phyloP scores from a whole-genome alignment of 2,329 filamentous ascomycete species.

The Cladorrhinum sp. region DNA sequence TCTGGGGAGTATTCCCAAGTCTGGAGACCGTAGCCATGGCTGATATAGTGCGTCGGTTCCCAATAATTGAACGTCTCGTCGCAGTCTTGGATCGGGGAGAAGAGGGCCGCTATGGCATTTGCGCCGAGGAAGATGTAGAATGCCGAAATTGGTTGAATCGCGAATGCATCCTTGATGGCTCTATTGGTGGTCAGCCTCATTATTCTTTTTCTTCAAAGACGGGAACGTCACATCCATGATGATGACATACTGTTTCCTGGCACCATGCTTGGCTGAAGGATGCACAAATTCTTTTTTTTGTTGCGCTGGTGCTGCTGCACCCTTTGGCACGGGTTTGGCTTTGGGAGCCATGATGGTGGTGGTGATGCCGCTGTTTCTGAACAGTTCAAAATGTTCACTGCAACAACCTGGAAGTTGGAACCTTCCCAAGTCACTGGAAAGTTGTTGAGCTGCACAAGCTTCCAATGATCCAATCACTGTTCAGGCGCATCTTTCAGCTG shows the following conservation, averaged over 20 bases:
- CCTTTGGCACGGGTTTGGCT: conserved; percentile 31
- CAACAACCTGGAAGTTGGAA: neutral
- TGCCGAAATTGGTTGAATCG: conserved; percentile 67
- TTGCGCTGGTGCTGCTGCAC: conserved; percentile 12
- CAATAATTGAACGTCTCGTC: conserved; percentile 99
- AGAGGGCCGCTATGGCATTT: conserved; percentile 72
- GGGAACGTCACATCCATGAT: neutral
- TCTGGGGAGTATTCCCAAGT: conserved; percentile 99
- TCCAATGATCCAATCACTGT: neutral
- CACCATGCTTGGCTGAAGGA: conserved; percentile 47
- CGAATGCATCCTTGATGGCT: conserved; percentile 51
- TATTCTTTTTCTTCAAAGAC: no score
- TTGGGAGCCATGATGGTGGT: conserved; percentile 22
- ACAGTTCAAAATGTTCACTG: neutral
- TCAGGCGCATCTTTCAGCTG: neutral
- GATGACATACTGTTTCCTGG: conserved; percentile 47
- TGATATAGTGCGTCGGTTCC: conserved; percentile 93
- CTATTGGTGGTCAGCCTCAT: conserved; percentile 29
- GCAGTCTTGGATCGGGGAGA: conserved; percentile 92
- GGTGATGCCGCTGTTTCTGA: neutral
- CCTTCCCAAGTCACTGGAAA: neutral
- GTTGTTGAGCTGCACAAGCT: neutral
- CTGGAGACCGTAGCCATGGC: conserved; percentile 87
- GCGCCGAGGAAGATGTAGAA: conserved; percentile 78
- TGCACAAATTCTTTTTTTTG: conserved; percentile 43